Base-by-base conservation (phyloP, 495 filamentous ascomycete genomes). In the Hypomontagnella monticulosa region DNA sequence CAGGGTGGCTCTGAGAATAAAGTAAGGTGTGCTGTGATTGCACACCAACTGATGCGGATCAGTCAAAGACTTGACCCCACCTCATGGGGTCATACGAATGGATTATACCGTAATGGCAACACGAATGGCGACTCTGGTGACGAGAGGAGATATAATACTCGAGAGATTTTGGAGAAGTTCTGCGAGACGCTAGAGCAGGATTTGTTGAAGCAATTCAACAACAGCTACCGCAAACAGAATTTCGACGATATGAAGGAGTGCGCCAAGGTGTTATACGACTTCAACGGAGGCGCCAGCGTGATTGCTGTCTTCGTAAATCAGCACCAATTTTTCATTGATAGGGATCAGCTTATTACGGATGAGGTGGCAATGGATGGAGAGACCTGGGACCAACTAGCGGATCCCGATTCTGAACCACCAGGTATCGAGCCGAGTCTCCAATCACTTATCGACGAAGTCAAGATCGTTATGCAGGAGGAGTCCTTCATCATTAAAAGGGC, bases 301-400 rank as follows among this genome's bases (percentile, higher is more conserved):
- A 93, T 97, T 70, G 93, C 90, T 27, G 82, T 93, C 44, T 99
- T 97, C 72, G 94, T 99, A 67, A 99, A 99, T 76, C 96, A 99
- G 76, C 96, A 98, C 78, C 90, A 97, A 71, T 98, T 98, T 78
- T 99, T 99, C 79, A 97, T 99, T 68, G 93, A 97, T 67, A 82
- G 91, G 12, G 92, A 89, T 71, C 91, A 96, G 69, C 79, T 97
- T 61, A 89, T 97, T 14, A 93, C 91, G 0, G 96, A 97, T 63
- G 94, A 99, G 73, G 88, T 98, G 14, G 89, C 80, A 3, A 79
- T 87, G 4, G 93, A 97, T 71, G 84, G 85, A 18, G 93, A 96
- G 66, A 88, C 85, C 14, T 92, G 93, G 92, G 93, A 98, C 57
- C 89, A 87, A 66, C 80, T 98, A 34, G 93, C 95, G 52, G 96